Conservation (phyloP, 2,329 filamentous ascomycete species). For the Hypomyces perniciosus region DNA sequence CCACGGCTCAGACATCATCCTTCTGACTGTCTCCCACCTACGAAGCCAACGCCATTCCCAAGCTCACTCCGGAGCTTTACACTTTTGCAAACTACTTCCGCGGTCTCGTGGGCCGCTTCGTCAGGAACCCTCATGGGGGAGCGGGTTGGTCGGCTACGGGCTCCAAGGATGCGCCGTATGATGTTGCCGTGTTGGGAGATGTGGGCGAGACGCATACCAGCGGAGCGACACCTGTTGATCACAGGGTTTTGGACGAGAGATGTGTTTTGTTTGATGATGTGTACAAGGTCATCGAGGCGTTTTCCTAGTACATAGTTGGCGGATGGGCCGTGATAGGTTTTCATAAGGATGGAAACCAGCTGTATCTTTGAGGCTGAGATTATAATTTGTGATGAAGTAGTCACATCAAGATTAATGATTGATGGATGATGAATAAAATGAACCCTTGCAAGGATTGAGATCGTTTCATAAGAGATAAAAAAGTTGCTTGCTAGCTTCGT, state of each 20-base stretch:
- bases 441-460: too few relatives aligned
- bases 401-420: too few relatives aligned
- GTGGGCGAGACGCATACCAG: slow-evolving; percentile 1
- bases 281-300: slow-evolving; percentile 15
- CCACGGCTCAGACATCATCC: slow-evolving; percentile 20
- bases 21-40: slow-evolving; percentile 20
- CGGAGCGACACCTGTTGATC: slow-evolving; percentile 16
- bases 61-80: slow-evolving; percentile 18
- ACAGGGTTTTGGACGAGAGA: slow-evolving; percentile 15
- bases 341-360: too few relatives aligned
- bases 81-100: slow-evolving; percentile 20
- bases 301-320: not conserved
- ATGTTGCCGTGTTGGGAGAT: slow-evolving; percentile 20
- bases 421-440: too few relatives aligned
- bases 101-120: slow-evolving; percentile 19
- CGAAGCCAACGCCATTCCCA: slow-evolving; percentile 4
- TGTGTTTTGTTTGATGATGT: slow-evolving; percentile 17
- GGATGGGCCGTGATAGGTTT: not conserved
- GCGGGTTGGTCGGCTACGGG: slow-evolving; percentile 22
- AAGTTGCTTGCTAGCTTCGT: too few relatives aligned
- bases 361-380: too few relatives aligned
- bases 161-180: slow-evolving; percentile 16
- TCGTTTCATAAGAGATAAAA: too few relatives aligned
- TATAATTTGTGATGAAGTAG: too few relatives aligned
- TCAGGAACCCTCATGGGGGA: slow-evolving; percentile 18